Conservation (phyloP, 2,329 filamentous ascomycete genomes). For the Xylaria sp. region DNA sequence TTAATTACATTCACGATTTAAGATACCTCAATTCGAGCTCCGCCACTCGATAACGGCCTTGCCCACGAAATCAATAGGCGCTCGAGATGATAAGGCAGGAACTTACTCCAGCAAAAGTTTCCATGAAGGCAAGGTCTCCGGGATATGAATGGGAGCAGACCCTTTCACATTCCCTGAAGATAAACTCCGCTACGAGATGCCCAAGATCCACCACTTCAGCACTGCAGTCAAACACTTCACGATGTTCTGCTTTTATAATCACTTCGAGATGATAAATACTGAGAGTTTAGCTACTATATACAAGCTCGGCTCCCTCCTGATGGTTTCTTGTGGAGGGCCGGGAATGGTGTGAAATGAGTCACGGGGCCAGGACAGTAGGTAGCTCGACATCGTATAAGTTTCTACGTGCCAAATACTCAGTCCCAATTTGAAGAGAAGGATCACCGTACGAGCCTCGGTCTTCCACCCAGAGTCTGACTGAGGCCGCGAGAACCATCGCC, state of each 20-base stretch:
- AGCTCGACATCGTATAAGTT: background rate
- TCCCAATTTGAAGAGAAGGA: background rate
- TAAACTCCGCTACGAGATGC: conserved; percentile 52
- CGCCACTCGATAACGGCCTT: too few species aligned
- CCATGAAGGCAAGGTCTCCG: background rate
- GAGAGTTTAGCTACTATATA: too few species aligned
- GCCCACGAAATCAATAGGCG: background rate
- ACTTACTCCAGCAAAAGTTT: conserved; percentile 42
- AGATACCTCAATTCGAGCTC: background rate
- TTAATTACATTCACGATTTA: background rate
- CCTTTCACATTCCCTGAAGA: conserved; percentile 51
- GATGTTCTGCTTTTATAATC: conserved; percentile 53
- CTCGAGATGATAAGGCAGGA: background rate
- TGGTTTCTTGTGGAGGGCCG: too few species aligned
- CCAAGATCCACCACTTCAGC: conserved; percentile 49
- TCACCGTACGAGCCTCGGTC: background rate
- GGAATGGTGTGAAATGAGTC: too few species aligned
- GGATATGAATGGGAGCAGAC: background rate
- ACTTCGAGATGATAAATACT: conserved; percentile 42
- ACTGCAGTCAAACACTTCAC: conserved; percentile 49
- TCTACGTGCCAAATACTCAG: background rate
- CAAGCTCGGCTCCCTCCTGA: too few species aligned
- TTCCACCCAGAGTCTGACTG: conserved; percentile 7
- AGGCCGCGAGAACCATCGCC: background rate
- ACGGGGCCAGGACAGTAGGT: background rate